Evolutionary conservation across 2,329 filamentous ascomycete species (phyloP), one percentile per base, ranked within the genome.

Genomic region (Fusarium sp.): DNA sequence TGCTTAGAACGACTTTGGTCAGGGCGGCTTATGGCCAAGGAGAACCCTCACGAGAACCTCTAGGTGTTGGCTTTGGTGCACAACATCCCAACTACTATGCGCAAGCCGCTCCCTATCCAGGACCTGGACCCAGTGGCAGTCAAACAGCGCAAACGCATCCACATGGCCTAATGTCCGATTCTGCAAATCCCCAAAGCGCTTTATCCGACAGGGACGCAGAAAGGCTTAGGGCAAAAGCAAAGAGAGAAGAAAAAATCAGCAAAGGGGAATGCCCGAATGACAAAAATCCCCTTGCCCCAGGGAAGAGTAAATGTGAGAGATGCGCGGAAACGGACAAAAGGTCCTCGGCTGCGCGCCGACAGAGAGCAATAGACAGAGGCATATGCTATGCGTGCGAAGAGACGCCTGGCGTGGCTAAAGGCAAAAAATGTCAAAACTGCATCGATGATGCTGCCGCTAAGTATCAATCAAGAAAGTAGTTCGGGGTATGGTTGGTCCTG

Each of bases 401-500:
- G 6, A 17, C 6, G 15, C n/a, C 41, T 44, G 41, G n/a, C 15
- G n/a, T 18, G n/a, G n/a, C 17, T 45, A 4, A 7, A 8, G 42
- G 17, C 2, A 5, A 4, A 18, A 18, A 2, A 18, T 45, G 42
- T 5, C 24, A 20, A 45, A 0, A 8, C 4, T 18, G 15, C 24
- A 26, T 45, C 10, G 17, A 26, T 24, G 14, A 1, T 12, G 5
- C 42, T 41, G 8, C 2, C 5, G n/a, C n/a, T 44, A 0, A 5
- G 0, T 8, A 12, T 45, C 0, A 26, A 26, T 11, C 15, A 45
- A 20, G 17, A 20, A 45, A 45, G 28, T 33, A 49, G 14, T 17
- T 31, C 26, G 44, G 11, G 15, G 28, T 33, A 18, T 49, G 22
- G 22, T 18, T 31, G 15, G 8, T 14, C 22, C 20, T 51, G 11